Evolutionary conservation across 2,329 filamentous ascomycete genomes (phyloP).

Genomic region (Neofusicoccum kwambonambiense): DNA sequence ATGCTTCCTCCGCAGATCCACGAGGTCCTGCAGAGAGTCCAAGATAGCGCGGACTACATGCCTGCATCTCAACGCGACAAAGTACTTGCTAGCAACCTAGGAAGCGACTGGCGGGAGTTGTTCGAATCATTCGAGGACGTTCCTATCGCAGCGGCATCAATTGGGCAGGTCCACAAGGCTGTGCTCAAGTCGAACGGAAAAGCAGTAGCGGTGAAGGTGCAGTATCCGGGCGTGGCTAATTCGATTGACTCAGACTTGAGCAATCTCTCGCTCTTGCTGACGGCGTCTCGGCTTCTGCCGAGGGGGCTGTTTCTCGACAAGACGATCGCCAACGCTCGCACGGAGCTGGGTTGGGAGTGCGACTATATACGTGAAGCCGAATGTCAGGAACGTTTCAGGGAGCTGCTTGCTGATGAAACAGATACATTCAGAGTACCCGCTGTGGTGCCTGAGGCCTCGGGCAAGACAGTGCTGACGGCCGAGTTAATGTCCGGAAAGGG

Average conservation of each 20-base stretch:
- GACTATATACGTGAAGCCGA: slow-evolving; percentile 88
- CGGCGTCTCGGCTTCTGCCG: slow-evolving; percentile 84
- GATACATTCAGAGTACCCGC: slow-evolving; percentile 76
- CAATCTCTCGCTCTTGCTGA: slow-evolving; percentile 87
- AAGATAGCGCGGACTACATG: slow-evolving; percentile 98
- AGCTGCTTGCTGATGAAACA: slow-evolving; percentile 72
- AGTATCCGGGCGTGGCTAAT: slow-evolving; percentile 92
- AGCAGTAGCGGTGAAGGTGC: slow-evolving; percentile 89
- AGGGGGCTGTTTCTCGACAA: slow-evolving; percentile 93
- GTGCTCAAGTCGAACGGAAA: slow-evolving; percentile 71
- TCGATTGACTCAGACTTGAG: slow-evolving; percentile 96
- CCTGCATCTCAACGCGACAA: slow-evolving; percentile 86
- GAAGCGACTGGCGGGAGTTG: slow-evolving; percentile 77
- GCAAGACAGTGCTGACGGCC: slow-evolving; percentile 86
- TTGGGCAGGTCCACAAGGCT: slow-evolving; percentile 91
- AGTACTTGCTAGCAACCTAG: slow-evolving; percentile 76
- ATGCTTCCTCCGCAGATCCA: slow-evolving; percentile 87
- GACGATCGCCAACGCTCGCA: slow-evolving; percentile 91
- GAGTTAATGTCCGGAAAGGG: slow-evolving; percentile 83
- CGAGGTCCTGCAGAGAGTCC: slow-evolving; percentile 86
- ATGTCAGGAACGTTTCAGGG: slow-evolving; percentile 72
- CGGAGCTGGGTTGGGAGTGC: slow-evolving; percentile 94
- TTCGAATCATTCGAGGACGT: slow-evolving; percentile 85
- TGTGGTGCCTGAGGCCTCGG: slow-evolving; percentile 75
- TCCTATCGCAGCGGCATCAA: slow-evolving; percentile 92